Conservation (phyloP, 345 rosid genomes). For the Barbarea vulgaris region DNA sequence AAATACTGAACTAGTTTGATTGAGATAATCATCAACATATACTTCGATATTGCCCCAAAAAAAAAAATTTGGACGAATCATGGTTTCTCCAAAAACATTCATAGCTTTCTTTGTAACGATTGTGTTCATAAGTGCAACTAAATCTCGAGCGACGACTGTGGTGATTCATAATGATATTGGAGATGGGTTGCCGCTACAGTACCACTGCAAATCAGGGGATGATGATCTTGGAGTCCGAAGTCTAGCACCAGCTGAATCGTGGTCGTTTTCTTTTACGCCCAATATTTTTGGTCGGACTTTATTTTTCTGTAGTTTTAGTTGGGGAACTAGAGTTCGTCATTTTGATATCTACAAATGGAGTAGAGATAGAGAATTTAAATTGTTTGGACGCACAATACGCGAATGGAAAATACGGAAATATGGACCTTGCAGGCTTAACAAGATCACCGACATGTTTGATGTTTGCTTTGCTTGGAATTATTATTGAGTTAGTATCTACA, state of each 20-base stretch:
- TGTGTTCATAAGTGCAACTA: constrained; percentile 6
- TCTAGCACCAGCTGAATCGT: constrained; percentile 5
- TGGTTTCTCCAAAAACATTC: background rate
- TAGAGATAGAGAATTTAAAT: background rate
- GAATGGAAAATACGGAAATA: background rate
- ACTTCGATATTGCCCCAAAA: background rate
- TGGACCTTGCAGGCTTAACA: background rate
- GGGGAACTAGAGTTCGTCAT: background rate
- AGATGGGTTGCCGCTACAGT: background rate
- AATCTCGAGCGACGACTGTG: background rate
- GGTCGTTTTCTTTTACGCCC: constrained; percentile 4
- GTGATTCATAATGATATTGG: constrained; percentile 2
- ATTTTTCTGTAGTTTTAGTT: background rate
- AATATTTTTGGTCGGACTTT: background rate
- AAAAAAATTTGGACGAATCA: background rate
- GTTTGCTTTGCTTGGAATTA: constrained; percentile 1
- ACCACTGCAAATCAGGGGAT: constrained; percentile 1
- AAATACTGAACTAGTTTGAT: background rate
- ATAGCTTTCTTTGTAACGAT: background rate
- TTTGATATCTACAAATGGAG: constrained; percentile 23
- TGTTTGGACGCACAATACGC: background rate
- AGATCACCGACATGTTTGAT: background rate
- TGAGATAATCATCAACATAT: background rate
- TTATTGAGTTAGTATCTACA: background rate
- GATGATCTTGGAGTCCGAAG: background rate